Evolutionary conservation across 2,329 filamentous ascomycete species (phyloP), one percentile per base, ranked within the genome.

Genomic region (Pseudocercospora pini-densiflorae): DNA sequence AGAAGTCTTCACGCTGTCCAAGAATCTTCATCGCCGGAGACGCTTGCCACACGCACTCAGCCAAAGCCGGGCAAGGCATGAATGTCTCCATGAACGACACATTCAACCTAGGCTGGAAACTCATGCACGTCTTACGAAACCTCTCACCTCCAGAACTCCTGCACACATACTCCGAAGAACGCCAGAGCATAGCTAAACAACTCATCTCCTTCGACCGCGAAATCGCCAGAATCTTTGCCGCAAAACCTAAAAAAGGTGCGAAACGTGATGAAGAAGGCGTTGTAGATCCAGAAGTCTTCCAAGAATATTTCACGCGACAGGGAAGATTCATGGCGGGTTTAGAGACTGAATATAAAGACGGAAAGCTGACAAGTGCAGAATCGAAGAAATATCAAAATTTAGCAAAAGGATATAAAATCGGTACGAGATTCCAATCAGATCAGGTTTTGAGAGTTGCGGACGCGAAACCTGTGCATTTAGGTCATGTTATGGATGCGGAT

Each of bases 21-120:
- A 83, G 89, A 3, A 82, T 93, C 9, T 93, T 93, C 75, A 81
- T 92, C 4, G 88, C 89, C 0, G 90, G 90, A 1, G 90, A 92
- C 76, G 89, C 77, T n/a, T 76, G 76, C 23, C 83, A 85, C 66
- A 85, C 83, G 2, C 83, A 85, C 70, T 81, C 78, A 16, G 88
- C 88, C 21, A 90, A 90, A 73, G 88, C 87, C 0, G 88, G 88
- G 1, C 89, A 91, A 73, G 89, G 90, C 12, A 91, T 92, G 89
- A 92, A 92, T 70, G 86, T 90, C 1, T 86, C 83, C 31, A 90
- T 92, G 86, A 89, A 90, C 71, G 90, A 92, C 74, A 79, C 82
- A 4, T 87, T 82, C 76, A 88, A 88, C 69, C 79, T 88, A 0
- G 85, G 83, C 29, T 88, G 86, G 86, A 88, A 88, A 72, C 75